These are phyloP conservation scores for Cladophialophora exuberans DNA, from an alignment of 2,329 filamentous ascomycete species.

Conservation along the genomic window DNA sequence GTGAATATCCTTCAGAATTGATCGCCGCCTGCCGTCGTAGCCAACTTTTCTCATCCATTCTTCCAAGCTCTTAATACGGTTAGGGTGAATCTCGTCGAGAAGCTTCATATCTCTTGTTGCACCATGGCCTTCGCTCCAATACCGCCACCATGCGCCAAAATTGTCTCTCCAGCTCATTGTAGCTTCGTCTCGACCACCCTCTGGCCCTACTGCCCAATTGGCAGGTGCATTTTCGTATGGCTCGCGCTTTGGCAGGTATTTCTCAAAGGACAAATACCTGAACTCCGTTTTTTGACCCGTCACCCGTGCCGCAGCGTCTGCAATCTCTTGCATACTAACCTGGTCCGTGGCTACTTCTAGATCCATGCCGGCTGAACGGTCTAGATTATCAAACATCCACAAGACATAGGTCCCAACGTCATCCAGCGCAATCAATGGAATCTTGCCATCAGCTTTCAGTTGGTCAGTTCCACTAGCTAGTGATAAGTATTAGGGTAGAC, in stretches of 20 bases:
- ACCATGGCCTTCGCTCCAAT: constrained; percentile 43
- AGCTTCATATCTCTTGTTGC: constrained; percentile 51
- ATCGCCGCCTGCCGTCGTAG: constrained; percentile 3
- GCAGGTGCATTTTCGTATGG: constrained; percentile 5
- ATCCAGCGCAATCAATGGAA: constrained; percentile 48
- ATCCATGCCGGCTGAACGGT: constrained; percentile 48
- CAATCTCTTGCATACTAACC: constrained; percentile 44
- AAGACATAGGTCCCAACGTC: constrained; percentile 52
- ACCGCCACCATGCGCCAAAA: constrained; percentile 56
- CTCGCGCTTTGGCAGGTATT: constrained; percentile 11
- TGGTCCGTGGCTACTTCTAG: constrained; percentile 49
- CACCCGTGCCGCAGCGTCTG: constrained; percentile 45
- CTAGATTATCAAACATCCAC: constrained; percentile 54
- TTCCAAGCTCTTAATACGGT: constrained; percentile 50
- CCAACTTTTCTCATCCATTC: constrained; percentile 47
- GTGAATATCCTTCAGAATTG: constrained; percentile 7
- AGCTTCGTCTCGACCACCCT: constrained; percentile 34
- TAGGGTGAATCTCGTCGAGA: constrained; percentile 56
- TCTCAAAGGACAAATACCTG: constrained; percentile 6
- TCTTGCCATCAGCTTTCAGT: constrained; percentile 38
- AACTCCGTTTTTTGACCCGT: constrained; percentile 46
- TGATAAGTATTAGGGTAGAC: not conserved
- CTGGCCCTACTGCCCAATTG: constrained; percentile 6
- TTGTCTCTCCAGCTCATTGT: constrained; percentile 49
- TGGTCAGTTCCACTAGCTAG: not conserved